Evolutionary conservation across 2,329 filamentous ascomycete genomes (phyloP), one percentile per base, ranked within the genome.

Genomic region (Pseudogymnoascus verrucosus): DNA sequence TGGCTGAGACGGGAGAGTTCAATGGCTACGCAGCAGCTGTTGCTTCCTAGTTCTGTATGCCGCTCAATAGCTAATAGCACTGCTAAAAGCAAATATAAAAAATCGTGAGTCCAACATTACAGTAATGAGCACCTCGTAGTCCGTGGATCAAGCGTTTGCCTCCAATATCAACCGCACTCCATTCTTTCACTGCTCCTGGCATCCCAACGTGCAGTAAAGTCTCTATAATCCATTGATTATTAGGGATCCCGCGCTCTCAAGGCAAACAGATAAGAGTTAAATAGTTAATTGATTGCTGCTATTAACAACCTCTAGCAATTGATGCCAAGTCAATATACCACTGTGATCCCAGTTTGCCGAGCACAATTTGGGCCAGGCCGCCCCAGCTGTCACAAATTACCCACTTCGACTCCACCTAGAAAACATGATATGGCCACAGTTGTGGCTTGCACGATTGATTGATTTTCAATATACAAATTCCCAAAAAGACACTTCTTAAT

Each of bases 1-100:
- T 78, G 64, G 68, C 69, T 40, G 76, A 77, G 64, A 61, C 57
- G 19, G 57, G 19, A 14, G 63, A 63, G 5, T 64, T 62, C 23
- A 37, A 60, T 19, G 64, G 64, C 12, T 66, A 66, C 26, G 47
- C 40, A 16, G 60, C 59, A 19, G 39, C 64, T 26, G 64, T 66
- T 19, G 64, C 64, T 42, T 66, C 64, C 23, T 66, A 60, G 60
- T n/a, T 57, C 5, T 57, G 16, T 19, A 57, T 34, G 28, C 51
- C 16, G 28, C 51, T 19, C n/a, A 16, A 19, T 31, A 31, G n/a
- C 26, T 19, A 31, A 28, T 54, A 31, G 26, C n/a, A 31, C n/a
- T 31, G 6, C 8, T 31, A 54, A 54, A 47, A 54, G n/a, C 26
- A 54, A 19, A 31, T 19, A 7, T 4, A 7, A 34, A 16, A 19